Conservation (phyloP, 352 stramenopile genomes). For the Globisporangium iwayamae region DNA sequence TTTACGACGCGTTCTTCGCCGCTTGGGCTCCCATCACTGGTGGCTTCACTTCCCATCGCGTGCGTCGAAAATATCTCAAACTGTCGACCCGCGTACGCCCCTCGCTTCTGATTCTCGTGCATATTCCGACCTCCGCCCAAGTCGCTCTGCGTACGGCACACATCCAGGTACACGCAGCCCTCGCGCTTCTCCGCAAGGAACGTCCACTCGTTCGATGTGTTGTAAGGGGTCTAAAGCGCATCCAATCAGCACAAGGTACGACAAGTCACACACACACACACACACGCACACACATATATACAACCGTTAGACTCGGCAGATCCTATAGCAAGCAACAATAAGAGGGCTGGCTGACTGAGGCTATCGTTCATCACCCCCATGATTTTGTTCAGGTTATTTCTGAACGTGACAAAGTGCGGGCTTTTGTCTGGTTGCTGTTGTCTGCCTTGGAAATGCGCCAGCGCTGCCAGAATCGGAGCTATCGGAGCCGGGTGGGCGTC, state of each 20-base stretch:
- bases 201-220: slow-evolving; percentile 68
- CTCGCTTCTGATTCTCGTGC: slow-evolving; percentile 48
- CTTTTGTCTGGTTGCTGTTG: slow-evolving; percentile 13
- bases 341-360: background rate
- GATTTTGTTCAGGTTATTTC: slow-evolving; percentile 86
- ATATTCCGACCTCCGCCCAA: slow-evolving; percentile 38
- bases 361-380: slow-evolving; percentile 40
- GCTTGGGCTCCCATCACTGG: background rate
- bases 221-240: slow-evolving; percentile 64
- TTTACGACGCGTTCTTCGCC: slow-evolving; percentile 32
- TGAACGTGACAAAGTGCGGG: slow-evolving; percentile 62
- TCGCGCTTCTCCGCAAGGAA: slow-evolving; percentile 50
- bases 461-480: slow-evolving; percentile 37
- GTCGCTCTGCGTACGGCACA: slow-evolving; percentile 43
- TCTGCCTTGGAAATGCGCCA: slow-evolving; percentile 37
- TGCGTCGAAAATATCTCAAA: slow-evolving; percentile 67
- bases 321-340: background rate
- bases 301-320: background rate
- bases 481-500: slow-evolving; percentile 43
- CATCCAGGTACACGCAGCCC: slow-evolving; percentile 63
- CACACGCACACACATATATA: background rate
- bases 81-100: slow-evolving; percentile 61
- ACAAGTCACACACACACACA: background rate
- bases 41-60: background rate
- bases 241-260: background rate